Conservation (phyloP, 441 rosid species). For the Biscutella laevigata region DNA sequence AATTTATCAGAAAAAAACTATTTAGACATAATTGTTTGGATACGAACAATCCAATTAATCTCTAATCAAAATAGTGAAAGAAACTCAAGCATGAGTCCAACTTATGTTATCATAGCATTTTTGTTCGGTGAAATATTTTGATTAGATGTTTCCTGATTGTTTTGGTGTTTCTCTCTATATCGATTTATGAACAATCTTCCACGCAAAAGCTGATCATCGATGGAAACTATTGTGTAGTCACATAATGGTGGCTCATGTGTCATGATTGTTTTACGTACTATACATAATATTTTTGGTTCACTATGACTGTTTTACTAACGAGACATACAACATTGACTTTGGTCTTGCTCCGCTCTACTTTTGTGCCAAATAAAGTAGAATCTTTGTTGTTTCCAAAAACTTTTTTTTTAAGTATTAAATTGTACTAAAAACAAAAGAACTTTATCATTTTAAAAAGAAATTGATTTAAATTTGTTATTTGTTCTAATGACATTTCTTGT, state of each 20-base stretch:
- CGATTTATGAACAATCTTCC: too few species aligned
- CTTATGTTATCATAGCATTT: neutral
- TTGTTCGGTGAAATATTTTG: neutral
- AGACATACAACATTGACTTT: constrained; percentile 15
- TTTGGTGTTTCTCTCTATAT: neutral
- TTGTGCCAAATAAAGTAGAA: constrained; percentile 15
- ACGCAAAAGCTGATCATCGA: neutral
- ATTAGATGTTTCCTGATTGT: neutral
- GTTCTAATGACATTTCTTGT: too few species aligned
- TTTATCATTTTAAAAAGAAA: neutral
- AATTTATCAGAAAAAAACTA: too few species aligned
- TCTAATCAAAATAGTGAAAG: too few species aligned
- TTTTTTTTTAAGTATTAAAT: too few species aligned
- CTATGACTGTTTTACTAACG: neutral
- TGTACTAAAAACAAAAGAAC: neutral
- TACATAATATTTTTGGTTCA: neutral
- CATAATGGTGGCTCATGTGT: constrained; percentile 5
- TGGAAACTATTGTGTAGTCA: neutral
- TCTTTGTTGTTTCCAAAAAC: too few species aligned
- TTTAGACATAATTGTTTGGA: too few species aligned
- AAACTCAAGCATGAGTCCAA: neutral
- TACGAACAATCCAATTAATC: too few species aligned
- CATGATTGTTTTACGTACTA: neutral
- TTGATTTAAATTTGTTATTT: too few species aligned
- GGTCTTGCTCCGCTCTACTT: neutral